Percentiles rank a stretch among this genome's conserved stretches.
Evolutionary conservation across 78 protist genomes (phyloP).

Genomic region (Dictyostelium firmibasis): DNA sequence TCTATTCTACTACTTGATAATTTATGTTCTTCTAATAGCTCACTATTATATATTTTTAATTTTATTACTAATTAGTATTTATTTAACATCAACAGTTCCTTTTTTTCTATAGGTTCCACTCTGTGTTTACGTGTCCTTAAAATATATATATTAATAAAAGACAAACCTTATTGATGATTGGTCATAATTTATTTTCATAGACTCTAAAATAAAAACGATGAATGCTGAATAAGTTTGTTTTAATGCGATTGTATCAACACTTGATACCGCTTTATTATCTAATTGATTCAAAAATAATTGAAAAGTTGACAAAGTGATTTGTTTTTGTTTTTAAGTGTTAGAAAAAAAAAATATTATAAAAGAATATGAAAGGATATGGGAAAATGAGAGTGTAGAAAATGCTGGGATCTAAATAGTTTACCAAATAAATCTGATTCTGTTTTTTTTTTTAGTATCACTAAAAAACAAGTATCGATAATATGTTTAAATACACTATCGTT

Average conservation of each 20-base stretch:
- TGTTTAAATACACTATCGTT: slow-evolving; percentile 27
- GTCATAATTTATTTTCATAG: slow-evolving; percentile 64
- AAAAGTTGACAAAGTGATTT: not conserved
- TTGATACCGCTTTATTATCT: slow-evolving; percentile 39
- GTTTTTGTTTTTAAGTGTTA: not conserved
- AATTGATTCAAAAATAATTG: not conserved
- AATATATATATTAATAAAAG: too few relatives aligned
- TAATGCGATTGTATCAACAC: slow-evolving; percentile 43
- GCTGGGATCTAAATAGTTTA: not conserved
- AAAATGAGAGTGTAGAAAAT: not conserved
- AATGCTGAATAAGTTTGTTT: slow-evolving; percentile 74
- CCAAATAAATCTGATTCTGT: slow-evolving; percentile 33
- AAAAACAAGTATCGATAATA: slow-evolving; percentile 37
- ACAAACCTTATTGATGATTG: slow-evolving; percentile 25
- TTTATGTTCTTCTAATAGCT: slow-evolving; percentile 67
- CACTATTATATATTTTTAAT: not conserved
- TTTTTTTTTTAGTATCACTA: slow-evolving; percentile 31
- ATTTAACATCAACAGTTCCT: too few relatives aligned
- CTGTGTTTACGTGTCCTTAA: too few relatives aligned
- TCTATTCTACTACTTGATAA: slow-evolving; percentile 43
- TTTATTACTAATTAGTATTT: not conserved
- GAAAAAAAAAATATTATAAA: not conserved
- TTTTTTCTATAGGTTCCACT: too few relatives aligned
- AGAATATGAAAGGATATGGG: not conserved
- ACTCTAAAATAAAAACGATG: slow-evolving; percentile 35